Conservation (phyloP, 352 stramenopile species). For the Phytopythium ostracodes region DNA sequence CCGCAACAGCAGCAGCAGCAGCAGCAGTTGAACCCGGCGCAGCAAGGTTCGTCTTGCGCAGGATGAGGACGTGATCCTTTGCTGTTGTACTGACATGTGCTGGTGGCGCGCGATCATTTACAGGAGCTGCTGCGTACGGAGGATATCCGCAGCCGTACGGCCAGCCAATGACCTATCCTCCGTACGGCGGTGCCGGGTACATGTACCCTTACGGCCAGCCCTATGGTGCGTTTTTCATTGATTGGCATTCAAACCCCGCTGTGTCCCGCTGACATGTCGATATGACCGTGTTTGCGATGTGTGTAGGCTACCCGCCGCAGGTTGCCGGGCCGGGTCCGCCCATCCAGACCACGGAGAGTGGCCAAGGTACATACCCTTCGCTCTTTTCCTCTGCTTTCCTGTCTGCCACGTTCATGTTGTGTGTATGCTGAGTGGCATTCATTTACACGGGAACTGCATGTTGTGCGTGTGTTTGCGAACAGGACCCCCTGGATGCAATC, state of each 20-base stretch:
- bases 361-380: constrained; percentile 57
- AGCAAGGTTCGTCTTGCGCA: constrained; percentile 28
- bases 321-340: constrained; percentile 78
- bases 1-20: constrained; percentile 21
- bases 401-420: constrained; percentile 13
- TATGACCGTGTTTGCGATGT: background rate
- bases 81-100: background rate
- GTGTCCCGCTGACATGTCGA: background rate
- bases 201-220: constrained; percentile 85
- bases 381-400: constrained; percentile 12
- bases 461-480: constrained; percentile 27
- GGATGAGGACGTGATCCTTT: background rate
- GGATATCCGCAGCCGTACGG: constrained; percentile 74
- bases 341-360: constrained; percentile 87
- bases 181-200: constrained; percentile 70
- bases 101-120: background rate
- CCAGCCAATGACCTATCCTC: constrained; percentile 72
- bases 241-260: no score
- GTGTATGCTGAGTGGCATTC: constrained; percentile 9
- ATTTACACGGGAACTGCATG: constrained; percentile 12
- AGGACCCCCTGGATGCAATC: constrained; percentile 94
- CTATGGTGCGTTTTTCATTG: constrained; percentile 42
- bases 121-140: constrained; percentile 46
- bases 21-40: constrained; percentile 24
- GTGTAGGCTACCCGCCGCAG: constrained; percentile 74